Evolutionary conservation across 164 flowering plant genomes (phyloP), one percentile per base, ranked within the genome.

Genomic region (Berberis vulgaris): DNA sequence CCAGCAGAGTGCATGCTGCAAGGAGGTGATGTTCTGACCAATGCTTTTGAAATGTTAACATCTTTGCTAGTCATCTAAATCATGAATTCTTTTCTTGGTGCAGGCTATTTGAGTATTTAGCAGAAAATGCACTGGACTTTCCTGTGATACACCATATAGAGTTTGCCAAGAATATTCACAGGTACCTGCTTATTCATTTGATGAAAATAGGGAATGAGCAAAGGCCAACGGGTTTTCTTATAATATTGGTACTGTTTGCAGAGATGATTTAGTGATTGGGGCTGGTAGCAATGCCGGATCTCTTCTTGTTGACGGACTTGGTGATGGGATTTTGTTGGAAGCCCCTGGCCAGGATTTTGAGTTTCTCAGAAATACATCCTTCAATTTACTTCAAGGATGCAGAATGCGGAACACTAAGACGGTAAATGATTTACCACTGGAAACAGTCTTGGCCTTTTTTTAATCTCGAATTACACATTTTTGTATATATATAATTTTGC

Each of bases 341-440:
- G 94, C 96, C 68, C 83, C 85, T 54, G 95, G 78, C 61, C 90
- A 88, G 72, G 98, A 94, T 72, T 80, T 87, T 60, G 97, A 94
- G 49, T 90, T 94, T 65, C 83, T 94, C 1, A 81, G 96, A 68
- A 77, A 88, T 62, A 90, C 98, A 49, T 90, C 97, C 59, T 94
- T 94, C 78, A 94, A 94, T 77, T 80, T 94, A 71, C 85, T 94
- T 49, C 98, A 94, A 76, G 98, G 98, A 60, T 94, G 98, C 83
- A 82, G 98, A 77, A 94, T 94, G 98, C 75, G 98, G 46, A 94
- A 94, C 65, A 94, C 98, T 60, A 94, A 94, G 78, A 94, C 97
- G 74, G 98, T 93, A 77, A 52, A 65, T 11, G 54, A 41, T 11
- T 65, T 64, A 43, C 55, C 45, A 49, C 45, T 45, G 8, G 26